phyloP scores from a whole-genome alignment of 495 filamentous ascomycete species.

The Aspergillus sclerotiicarbonarius region DNA sequence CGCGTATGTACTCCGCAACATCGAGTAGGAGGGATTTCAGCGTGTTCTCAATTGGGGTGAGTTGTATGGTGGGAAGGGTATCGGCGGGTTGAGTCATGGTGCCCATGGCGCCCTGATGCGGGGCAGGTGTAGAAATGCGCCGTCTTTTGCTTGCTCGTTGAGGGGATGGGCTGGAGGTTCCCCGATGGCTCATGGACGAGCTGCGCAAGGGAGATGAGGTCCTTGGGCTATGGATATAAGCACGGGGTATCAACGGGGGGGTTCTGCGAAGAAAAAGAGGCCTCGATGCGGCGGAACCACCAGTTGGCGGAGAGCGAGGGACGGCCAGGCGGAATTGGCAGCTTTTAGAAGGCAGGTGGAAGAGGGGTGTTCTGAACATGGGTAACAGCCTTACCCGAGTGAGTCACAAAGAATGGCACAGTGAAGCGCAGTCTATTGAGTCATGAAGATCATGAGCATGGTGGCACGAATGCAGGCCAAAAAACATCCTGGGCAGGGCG shows the following conservation, averaged over 20 bases:
- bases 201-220: not conserved
- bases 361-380: constrained; percentile 5
- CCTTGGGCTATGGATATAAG: not conserved
- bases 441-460: too few relatives aligned
- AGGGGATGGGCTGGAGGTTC: constrained; percentile 17
- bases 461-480: too few relatives aligned
- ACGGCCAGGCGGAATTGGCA: not conserved
- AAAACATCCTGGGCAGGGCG: too few relatives aligned
- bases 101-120: constrained; percentile 14
- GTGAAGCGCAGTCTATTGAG: constrained; percentile 24
- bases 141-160: constrained; percentile 33
- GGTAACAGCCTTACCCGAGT: not conserved
- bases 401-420: not conserved
- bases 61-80: constrained; percentile 46
- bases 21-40: constrained; percentile 71
- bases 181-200: constrained; percentile 31
- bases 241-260: not conserved
- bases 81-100: constrained; percentile 22
- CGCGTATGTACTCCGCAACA: constrained; percentile 66
- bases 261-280: not conserved
- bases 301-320: constrained; percentile 9
- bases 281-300: not conserved
- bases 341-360: constrained; percentile 1
- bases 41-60: constrained; percentile 65
- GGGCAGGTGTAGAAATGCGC: constrained; percentile 28